Evolutionary conservation across 306 rosid species (phyloP), one percentile per base, ranked within the genome.

Genomic region (Cucurbita argyrosperma): DNA sequence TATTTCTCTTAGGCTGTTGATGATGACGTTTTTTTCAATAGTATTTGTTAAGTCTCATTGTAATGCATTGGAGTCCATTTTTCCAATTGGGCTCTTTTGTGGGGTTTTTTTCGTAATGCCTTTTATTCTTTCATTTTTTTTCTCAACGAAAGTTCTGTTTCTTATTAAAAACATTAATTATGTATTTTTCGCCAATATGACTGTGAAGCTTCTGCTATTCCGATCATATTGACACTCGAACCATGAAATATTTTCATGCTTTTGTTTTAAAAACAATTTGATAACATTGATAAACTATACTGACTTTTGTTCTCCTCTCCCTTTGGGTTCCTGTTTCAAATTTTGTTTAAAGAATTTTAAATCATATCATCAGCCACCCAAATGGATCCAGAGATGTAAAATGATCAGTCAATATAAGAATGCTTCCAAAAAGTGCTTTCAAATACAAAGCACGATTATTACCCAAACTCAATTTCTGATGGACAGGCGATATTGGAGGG

Each of bases 381-480:
- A 68, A 40, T 60, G 66, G 74, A 76, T 76, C 58, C 78, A 57
- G 76, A 77, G 68, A 68, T 77, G 59, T 77, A 55, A 59, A 71
- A 79, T 72, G 63, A 77, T 69, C 72, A 52, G 82, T 78, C 72
- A 23, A 52, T 59, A 80, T 79, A 11, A 76, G 80, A 76, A 70
- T 72, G 57, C 81, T 78, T 75, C 73, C 83, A 79, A 50, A 66
- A 71, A 60, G 76, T 80, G 71, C 79, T 77, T 57, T 39, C 74
- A 46, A 69, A 78, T 73, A 42, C 79, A 55, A 78, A 83, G 73
- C 79, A 74, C 42, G 81, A 71, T 13, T 63, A 53, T 64, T 30
- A 56, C 79, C 75, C 70, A 23, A 80, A 82, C 45, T 74, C 84
- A 11, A 80, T 67, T 67, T 72, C 76, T 45, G 86, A 83, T 89